Percentiles rank a stretch among this genome's conserved stretches.
phyloP scores from a whole-genome alignment of 228 moss, liverwort and hornwort genomes.

The Sphagnum fallax region DNA sequence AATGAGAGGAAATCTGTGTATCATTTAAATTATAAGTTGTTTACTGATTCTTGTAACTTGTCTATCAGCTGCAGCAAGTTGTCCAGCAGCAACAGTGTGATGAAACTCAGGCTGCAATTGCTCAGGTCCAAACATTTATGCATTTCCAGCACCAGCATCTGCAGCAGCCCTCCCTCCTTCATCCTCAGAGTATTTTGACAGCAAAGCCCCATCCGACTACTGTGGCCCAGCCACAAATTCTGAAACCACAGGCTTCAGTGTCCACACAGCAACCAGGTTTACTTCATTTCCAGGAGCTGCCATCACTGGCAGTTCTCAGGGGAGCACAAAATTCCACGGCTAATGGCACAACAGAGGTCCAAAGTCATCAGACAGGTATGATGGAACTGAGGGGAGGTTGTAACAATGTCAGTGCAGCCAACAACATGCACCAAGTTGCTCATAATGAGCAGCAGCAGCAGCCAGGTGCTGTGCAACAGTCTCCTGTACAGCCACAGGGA shows the following conservation, averaged over 20 bases:
- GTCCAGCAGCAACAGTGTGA: slow-evolving; percentile 36
- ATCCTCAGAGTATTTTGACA: slow-evolving; percentile 27
- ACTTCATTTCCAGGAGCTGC: slow-evolving; percentile 20
- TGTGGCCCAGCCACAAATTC: slow-evolving; percentile 18
- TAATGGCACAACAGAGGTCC: slow-evolving; percentile 16
- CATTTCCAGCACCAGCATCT: slow-evolving; percentile 41
- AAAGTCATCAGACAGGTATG: slow-evolving; percentile 13
- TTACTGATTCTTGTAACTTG: neutral
- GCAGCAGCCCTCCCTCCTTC: neutral
- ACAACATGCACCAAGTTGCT: slow-evolving; percentile 15
- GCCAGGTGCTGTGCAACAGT: slow-evolving; percentile 43
- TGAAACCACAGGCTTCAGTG: slow-evolving; percentile 10
- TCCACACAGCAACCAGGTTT: slow-evolving; percentile 9
- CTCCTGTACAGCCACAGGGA: slow-evolving; percentile 53
- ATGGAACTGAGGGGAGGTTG: slow-evolving; percentile 33
- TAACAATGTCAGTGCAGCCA: slow-evolving; percentile 30
- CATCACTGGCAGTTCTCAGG: slow-evolving; percentile 45
- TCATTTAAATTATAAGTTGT: neutral
- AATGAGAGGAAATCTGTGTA: too few species aligned
- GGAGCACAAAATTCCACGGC: slow-evolving; percentile 34
- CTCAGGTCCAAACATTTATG: slow-evolving; percentile 17
- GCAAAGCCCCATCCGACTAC: slow-evolving; percentile 32
- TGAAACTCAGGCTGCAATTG: slow-evolving; percentile 6
- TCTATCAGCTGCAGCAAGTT: slow-evolving; percentile 34
- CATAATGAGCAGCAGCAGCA: slow-evolving; percentile 48